Evolutionary conservation across 2,329 filamentous ascomycete species (phyloP).

Genomic region (Dissoconium aciculare): DNA sequence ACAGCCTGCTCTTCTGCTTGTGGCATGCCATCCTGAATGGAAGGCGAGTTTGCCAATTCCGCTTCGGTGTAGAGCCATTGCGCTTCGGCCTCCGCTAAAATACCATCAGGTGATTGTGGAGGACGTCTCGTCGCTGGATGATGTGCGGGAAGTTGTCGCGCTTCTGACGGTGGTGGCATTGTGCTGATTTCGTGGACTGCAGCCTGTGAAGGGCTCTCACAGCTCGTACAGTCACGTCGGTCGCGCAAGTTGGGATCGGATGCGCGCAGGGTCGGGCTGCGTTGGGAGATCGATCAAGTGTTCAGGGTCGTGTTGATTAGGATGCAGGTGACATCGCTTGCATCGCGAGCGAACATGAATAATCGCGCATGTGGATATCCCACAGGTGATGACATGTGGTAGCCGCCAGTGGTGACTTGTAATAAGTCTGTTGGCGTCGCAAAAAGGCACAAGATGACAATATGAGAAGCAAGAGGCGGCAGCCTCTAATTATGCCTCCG

Average conservation of each 20-base stretch:
- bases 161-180: conserved; percentile 11
- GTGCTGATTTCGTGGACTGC: conserved; percentile 1
- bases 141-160: conserved; percentile 22
- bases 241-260: neutral
- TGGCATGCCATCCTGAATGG: conserved; percentile 65
- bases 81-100: conserved; percentile 41
- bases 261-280: neutral
- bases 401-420: too few species aligned
- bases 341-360: too few species aligned
- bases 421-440: too few species aligned
- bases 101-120: conserved; percentile 26
- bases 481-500: too few species aligned
- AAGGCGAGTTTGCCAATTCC: conserved; percentile 70
- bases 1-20: conserved; percentile 63
- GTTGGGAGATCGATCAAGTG: neutral
- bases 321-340: too few species aligned
- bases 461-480: too few species aligned
- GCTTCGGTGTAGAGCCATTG: conserved; percentile 87
- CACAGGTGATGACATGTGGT: too few species aligned
- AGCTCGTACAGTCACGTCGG: too few species aligned
- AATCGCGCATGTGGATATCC: too few species aligned
- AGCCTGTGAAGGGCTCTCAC: neutral
- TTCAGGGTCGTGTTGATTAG: neutral
- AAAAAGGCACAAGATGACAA: too few species aligned
- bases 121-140: conserved; percentile 26